Percentiles rank a stretch among this genome's conserved stretches.
phyloP scores from a whole-genome alignment of 331 rosid genomes.

The Rhamnella rubrinervis region DNA sequence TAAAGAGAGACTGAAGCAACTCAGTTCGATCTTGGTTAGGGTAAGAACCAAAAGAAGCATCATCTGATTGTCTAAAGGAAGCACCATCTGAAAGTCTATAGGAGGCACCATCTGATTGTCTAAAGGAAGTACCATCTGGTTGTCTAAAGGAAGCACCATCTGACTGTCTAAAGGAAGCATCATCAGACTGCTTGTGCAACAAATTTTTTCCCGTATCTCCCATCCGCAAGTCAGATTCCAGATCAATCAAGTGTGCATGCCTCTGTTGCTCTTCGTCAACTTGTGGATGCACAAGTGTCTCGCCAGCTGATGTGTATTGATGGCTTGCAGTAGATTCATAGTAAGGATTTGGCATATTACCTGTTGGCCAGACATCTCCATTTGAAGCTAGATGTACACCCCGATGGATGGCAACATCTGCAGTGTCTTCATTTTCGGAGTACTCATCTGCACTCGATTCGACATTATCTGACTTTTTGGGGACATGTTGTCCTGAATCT shows the following conservation, averaged over 20 bases:
- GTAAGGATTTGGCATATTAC: slow-evolving; percentile 62
- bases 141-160: slow-evolving; percentile 41
- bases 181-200: slow-evolving; percentile 48
- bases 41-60: slow-evolving; percentile 55
- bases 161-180: slow-evolving; percentile 36
- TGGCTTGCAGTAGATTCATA: slow-evolving; percentile 58
- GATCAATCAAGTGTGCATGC: slow-evolving; percentile 34
- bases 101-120: slow-evolving; percentile 46
- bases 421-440: slow-evolving; percentile 35
- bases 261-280: slow-evolving; percentile 38
- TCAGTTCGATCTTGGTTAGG: slow-evolving; percentile 68
- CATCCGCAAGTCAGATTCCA: slow-evolving; percentile 34
- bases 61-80: slow-evolving; percentile 48
- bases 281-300: slow-evolving; percentile 52
- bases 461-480: slow-evolving; percentile 37
- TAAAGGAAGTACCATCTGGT: slow-evolving; percentile 39
- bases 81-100: slow-evolving; percentile 31
- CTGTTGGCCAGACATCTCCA: slow-evolving; percentile 59
- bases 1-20: slow-evolving; percentile 68
- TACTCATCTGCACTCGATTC: slow-evolving; percentile 36
- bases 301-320: slow-evolving; percentile 45
- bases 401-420: slow-evolving; percentile 36
- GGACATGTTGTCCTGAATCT: slow-evolving; percentile 40
- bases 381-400: slow-evolving; percentile 45
- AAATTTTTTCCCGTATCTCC: slow-evolving; percentile 47